phyloP scores from a whole-genome alignment of 2,329 filamentous ascomycete genomes.

The Talaromyces verruculosus region DNA sequence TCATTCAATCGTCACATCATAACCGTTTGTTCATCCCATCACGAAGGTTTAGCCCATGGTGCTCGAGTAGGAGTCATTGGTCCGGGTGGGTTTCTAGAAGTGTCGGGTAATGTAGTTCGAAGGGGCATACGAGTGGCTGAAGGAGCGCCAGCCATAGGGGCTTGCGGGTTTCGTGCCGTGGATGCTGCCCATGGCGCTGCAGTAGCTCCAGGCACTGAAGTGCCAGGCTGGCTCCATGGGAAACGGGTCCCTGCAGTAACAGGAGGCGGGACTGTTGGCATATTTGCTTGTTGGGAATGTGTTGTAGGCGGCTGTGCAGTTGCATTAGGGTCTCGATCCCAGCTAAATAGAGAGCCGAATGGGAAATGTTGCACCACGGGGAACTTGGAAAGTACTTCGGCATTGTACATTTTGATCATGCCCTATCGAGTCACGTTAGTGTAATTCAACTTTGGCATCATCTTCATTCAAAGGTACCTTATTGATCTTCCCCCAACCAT shows the following conservation, averaged over 20 bases:
- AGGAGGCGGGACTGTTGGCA: conserved; percentile 20
- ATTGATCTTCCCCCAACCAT: conserved; percentile 99
- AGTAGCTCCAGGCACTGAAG: conserved; percentile 27
- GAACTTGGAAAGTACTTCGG: conserved; percentile 93
- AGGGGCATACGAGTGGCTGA: conserved; percentile 18
- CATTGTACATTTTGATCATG: conserved; percentile 99
- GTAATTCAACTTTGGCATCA: too few species aligned
- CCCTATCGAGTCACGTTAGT: conserved; percentile 53
- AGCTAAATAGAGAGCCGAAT: conserved; percentile 77
- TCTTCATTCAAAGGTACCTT: conserved; percentile 53
- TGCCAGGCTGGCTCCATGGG: conserved; percentile 35
- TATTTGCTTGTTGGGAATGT: conserved; percentile 49
- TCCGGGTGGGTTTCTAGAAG: conserved; percentile 31
- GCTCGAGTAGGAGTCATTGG: conserved; percentile 31
- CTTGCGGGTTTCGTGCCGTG: conserved; percentile 19
- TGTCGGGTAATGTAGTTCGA: conserved; percentile 27
- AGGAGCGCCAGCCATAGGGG: background rate
- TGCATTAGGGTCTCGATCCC: conserved; percentile 67
- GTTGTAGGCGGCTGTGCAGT: conserved; percentile 50
- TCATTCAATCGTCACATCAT: background rate
- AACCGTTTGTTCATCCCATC: background rate
- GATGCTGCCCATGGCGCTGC: conserved; percentile 34
- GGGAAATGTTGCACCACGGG: conserved; percentile 97
- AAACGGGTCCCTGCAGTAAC: conserved; percentile 36
- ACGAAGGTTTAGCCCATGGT: conserved; percentile 22